phyloP scores from a whole-genome alignment of 2,329 filamentous ascomycete species.

The Ophiobolus disseminans region DNA sequence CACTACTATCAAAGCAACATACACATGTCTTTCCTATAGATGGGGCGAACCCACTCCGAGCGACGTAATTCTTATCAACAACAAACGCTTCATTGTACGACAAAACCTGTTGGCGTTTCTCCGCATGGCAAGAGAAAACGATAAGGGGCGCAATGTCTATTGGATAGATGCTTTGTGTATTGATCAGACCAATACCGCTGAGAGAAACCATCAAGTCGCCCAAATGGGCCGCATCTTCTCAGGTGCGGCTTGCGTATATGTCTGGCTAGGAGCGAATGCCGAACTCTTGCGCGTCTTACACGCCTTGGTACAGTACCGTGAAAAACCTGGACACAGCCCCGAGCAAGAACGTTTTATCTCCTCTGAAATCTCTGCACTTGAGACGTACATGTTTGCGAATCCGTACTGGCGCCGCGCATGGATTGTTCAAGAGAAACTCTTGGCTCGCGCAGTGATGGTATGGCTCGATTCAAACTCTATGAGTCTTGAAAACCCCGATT shows the following conservation, averaged over 20 bases:
- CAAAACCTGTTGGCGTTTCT: slow-evolving; percentile 17
- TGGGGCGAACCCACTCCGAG: slow-evolving; percentile 8
- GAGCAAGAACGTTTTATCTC: too few species aligned
- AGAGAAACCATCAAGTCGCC: slow-evolving; percentile 12
- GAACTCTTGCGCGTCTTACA: not conserved
- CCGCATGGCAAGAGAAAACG: not conserved
- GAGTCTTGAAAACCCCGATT: too few species aligned
- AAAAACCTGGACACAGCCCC: too few species aligned
- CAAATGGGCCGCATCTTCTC: slow-evolving; percentile 17
- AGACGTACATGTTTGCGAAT: not conserved
- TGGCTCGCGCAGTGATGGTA: not conserved
- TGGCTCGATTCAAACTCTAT: too few species aligned
- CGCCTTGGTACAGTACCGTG: too few species aligned
- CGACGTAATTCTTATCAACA: slow-evolving; percentile 5
- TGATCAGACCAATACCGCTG: slow-evolving; percentile 11
- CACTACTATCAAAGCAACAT: not conserved
- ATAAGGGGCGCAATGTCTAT: not conserved
- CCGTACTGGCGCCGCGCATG: slow-evolving; percentile 4
- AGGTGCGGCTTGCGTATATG: not conserved
- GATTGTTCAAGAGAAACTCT: slow-evolving; percentile 1
- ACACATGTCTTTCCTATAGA: slow-evolving; percentile 19
- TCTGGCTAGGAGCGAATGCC: slow-evolving; percentile 18
- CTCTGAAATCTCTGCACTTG: too few species aligned
- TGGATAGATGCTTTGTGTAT: slow-evolving; percentile 40
- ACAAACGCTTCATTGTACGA: slow-evolving; percentile 5